These are phyloP conservation scores for Axilococcus clingmanii DNA, from an alignment of 139 green algal species.

Conservation along the genomic window DNA sequence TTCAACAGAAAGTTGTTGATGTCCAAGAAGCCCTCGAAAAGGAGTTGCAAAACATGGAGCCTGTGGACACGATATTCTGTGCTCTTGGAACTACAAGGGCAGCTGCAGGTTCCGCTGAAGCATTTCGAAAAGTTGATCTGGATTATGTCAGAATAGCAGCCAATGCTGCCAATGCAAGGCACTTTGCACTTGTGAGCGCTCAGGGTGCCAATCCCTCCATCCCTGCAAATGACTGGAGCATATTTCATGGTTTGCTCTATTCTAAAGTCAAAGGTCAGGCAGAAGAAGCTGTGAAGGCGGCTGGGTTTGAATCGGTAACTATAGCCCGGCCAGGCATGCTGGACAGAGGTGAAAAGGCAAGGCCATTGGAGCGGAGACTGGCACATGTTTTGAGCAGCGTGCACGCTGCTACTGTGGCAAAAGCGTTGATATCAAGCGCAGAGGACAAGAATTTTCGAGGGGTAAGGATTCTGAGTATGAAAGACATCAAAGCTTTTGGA, in stretches of 20 bases:
- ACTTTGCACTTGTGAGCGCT: constrained; percentile 22
- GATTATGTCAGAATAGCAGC: constrained; percentile 39
- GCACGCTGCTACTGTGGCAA: background rate
- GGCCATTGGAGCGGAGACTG: constrained; percentile 2
- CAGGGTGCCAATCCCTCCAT: constrained; percentile 14
- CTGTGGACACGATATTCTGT: constrained; percentile 35
- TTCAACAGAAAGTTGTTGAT: no score
- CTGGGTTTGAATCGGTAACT: constrained; percentile 3
- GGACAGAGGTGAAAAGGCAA: constrained; percentile 5
- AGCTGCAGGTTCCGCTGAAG: constrained; percentile 41
- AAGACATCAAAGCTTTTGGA: no score
- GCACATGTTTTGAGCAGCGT: constrained; percentile 2
- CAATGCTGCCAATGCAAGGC: constrained; percentile 26
- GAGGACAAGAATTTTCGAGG: no score
- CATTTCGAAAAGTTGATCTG: constrained; percentile 47
- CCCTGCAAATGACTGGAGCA: constrained; percentile 14
- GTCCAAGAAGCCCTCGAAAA: constrained; percentile 28
- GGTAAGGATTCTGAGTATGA: no score
- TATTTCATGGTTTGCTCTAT: constrained; percentile 25
- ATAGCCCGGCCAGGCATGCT: constrained; percentile 21
- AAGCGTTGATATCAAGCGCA: constrained; percentile 4
- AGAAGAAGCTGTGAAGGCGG: constrained; percentile 9
- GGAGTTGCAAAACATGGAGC: constrained; percentile 27
- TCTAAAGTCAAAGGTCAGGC: constrained; percentile 19
- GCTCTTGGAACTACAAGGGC: constrained; percentile 46